These are phyloP conservation scores for Trichoderma virens DNA, from an alignment of 495 filamentous ascomycete genomes.

Conservation along the genomic window DNA sequence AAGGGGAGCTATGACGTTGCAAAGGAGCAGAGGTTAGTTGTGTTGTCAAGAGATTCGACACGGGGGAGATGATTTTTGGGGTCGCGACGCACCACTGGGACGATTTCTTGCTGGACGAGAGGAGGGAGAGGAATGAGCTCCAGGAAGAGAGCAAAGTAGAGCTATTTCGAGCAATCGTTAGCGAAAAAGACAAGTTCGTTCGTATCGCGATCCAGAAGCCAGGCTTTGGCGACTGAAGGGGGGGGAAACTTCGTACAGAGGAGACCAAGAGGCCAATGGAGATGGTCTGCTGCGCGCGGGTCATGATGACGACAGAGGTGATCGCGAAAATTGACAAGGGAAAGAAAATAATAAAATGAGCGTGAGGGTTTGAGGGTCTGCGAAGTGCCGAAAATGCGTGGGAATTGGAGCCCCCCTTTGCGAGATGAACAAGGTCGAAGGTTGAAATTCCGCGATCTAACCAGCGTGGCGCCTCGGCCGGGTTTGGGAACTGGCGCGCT, in stretches of 20 bases:
- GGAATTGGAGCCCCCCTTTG: background rate
- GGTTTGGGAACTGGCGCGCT: no score
- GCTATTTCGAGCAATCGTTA: conserved; percentile 35
- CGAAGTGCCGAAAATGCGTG: background rate
- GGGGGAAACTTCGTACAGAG: conserved; percentile 52
- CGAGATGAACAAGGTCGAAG: no score
- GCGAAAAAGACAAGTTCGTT: no score
- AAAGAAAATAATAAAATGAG: background rate
- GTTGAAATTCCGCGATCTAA: background rate
- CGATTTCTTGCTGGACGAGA: conserved; percentile 61
- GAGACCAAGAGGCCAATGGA: conserved; percentile 77
- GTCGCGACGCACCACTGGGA: conserved; percentile 53
- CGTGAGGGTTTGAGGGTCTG: background rate
- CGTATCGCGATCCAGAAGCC: no score
- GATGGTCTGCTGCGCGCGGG: conserved; percentile 87
- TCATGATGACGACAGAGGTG: conserved; percentile 54
- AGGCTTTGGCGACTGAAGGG: no score
- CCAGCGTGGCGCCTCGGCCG: background rate
- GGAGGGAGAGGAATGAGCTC: conserved; percentile 76
- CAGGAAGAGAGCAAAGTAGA: conserved; percentile 82
- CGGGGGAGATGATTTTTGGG: conserved; percentile 8
- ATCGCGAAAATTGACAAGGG: background rate
- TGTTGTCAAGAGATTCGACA: background rate
- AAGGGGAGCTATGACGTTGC: conserved; percentile 64
- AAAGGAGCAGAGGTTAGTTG: background rate